Conservation (phyloP, 164 flowering plant species). For the Platanus orientalis region DNA sequence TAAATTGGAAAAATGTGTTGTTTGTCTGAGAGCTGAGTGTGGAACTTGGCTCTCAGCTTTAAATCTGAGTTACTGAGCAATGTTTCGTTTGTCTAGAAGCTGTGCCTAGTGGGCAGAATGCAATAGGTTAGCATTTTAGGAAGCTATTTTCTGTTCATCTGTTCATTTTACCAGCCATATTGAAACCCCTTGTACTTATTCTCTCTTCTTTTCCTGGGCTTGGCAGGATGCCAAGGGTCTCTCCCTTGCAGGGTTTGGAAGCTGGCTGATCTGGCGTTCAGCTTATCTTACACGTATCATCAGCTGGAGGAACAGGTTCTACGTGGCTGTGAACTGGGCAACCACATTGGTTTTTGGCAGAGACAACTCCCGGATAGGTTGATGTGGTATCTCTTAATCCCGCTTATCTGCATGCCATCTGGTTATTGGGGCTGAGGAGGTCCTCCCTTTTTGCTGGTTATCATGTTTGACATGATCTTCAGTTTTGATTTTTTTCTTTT, state of each 20-base stretch:
- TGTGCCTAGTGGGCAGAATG: too few species aligned
- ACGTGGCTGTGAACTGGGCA: slow-evolving; percentile 85
- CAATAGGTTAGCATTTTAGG: too few species aligned
- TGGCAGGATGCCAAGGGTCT: slow-evolving; percentile 66
- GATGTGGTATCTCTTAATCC: neutral
- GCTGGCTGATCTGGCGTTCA: slow-evolving; percentile 86
- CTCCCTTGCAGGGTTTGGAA: slow-evolving; percentile 62
- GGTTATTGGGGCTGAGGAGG: neutral
- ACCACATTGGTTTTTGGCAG: slow-evolving; percentile 79
- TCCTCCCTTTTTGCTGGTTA: neutral
- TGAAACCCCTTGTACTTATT: neutral
- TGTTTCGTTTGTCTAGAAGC: too few species aligned
- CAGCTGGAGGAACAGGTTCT: slow-evolving; percentile 90
- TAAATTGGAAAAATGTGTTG: too few species aligned
- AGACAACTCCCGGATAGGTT: slow-evolving; percentile 61
- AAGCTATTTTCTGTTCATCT: too few species aligned
- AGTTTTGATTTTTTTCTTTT: too few species aligned
- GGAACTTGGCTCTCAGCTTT: too few species aligned
- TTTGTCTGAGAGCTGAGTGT: too few species aligned
- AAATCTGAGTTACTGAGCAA: too few species aligned
- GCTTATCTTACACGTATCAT: slow-evolving; percentile 78
- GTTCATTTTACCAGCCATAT: neutral
- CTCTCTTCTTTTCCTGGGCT: neutral
- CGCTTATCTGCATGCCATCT: neutral
- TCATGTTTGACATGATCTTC: too few species aligned